Percentiles rank a stretch among this genome's conserved stretches.
Conservation (phyloP, 345 rosid genomes). For the Eutrema japonicum region DNA sequence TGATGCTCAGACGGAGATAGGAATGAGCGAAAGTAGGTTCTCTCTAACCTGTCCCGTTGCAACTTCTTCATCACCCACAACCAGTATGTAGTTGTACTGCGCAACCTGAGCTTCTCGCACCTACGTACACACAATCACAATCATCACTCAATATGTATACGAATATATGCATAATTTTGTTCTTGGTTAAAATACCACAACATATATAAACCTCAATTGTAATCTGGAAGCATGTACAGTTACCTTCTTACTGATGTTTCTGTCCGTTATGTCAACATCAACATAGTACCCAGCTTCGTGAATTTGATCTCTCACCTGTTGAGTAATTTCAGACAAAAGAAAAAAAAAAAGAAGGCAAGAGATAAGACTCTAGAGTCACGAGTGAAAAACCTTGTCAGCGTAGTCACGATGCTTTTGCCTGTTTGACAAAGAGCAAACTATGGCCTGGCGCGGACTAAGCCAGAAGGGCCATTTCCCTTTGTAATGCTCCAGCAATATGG, state of each 20-base stretch:
- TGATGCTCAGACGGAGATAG: background rate
- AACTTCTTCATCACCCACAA: too few species aligned
- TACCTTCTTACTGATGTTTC: slow-evolving; percentile 79
- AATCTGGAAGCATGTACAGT: background rate
- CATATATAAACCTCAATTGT: background rate
- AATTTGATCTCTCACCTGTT: slow-evolving; percentile 60
- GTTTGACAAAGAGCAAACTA: too few species aligned
- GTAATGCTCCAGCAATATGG: background rate
- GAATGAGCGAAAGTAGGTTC: background rate
- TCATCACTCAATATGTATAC: background rate
- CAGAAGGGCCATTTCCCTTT: slow-evolving; percentile 67
- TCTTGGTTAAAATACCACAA: too few species aligned
- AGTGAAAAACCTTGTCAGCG: slow-evolving; percentile 53
- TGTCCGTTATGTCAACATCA: slow-evolving; percentile 65
- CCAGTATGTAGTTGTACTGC: slow-evolving; percentile 24
- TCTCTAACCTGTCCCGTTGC: background rate
- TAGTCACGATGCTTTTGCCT: slow-evolving; percentile 42
- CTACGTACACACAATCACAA: slow-evolving; percentile 43
- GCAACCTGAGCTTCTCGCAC: slow-evolving; percentile 78
- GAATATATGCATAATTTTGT: too few species aligned
- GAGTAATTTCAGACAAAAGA: background rate
- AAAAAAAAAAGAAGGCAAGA: background rate
- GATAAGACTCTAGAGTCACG: background rate
- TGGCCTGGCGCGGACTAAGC: too few species aligned
- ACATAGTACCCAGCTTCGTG: slow-evolving; percentile 66